Conservation (phyloP, 805 yeast genomes). For the Saccharomycopsis sp. region DNA sequence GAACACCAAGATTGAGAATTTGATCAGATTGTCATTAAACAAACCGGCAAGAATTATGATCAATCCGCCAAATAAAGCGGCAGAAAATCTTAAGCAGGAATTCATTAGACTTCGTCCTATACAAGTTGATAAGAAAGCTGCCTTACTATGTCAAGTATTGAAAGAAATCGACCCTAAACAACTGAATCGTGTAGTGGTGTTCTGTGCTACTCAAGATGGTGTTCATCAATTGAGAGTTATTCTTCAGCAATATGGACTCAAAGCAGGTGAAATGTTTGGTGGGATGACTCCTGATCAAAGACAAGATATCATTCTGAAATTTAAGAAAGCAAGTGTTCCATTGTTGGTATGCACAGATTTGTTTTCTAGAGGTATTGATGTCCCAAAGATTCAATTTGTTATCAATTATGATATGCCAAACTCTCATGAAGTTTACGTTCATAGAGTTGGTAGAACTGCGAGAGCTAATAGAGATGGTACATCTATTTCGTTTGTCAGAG, state of each 20-base stretch:
- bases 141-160: conserved; percentile 67
- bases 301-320: conserved; percentile 71
- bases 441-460: conserved; percentile 98
- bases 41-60: conserved; percentile 94
- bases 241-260: conserved; percentile 66
- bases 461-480: conserved; percentile 97
- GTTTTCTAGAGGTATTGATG: conserved; percentile 99
- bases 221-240: conserved; percentile 82
- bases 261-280: conserved; percentile 77
- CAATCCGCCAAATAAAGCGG: conserved; percentile 93
- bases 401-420: conserved; percentile 96
- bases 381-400: conserved; percentile 93
- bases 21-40: conserved; percentile 80
- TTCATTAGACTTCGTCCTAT: conserved; percentile 91
- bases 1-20: conserved; percentile 86
- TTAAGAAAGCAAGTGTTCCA: conserved; percentile 78
- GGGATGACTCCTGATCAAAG: conserved; percentile 90
- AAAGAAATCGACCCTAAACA: conserved; percentile 56
- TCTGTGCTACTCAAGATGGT: conserved; percentile 83
- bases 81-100: conserved; percentile 84
- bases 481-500: conserved; percentile 92
- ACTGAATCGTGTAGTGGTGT: conserved; percentile 74
- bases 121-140: conserved; percentile 90
- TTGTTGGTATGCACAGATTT: conserved; percentile 92
- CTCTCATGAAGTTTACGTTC: conserved; percentile 82